Conservation (phyloP, 2,329 filamentous ascomycete species). For the Xylaria sp. region DNA sequence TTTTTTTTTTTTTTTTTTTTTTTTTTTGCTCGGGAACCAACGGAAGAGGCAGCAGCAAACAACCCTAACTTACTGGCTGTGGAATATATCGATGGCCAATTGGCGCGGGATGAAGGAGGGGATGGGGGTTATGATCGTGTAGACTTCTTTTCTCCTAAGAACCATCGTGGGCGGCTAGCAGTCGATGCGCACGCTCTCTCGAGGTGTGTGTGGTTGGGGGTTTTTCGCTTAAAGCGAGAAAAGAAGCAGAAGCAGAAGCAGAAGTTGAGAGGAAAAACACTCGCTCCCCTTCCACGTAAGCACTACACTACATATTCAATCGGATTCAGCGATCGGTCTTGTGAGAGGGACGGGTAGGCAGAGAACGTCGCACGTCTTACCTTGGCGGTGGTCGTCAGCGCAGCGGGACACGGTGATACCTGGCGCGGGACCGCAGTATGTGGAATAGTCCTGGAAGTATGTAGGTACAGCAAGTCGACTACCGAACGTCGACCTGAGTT, state of each 20-base stretch:
- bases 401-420: constrained; percentile 9
- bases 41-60: too few species aligned
- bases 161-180: constrained; percentile 40
- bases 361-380: constrained; percentile 3
- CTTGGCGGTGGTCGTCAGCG: constrained; percentile 20
- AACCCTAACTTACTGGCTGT: constrained; percentile 59
- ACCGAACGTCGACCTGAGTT: too few species aligned
- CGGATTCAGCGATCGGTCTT: constrained; percentile 12
- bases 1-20: too few species aligned
- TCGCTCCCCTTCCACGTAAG: constrained; percentile 23
- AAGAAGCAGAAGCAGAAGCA: constrained; percentile 7
- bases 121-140: constrained; percentile 71
- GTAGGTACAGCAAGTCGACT: too few species aligned
- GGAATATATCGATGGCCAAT: constrained; percentile 72
- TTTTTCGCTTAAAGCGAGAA: constrained; percentile 6
- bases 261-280: constrained; percentile 9
- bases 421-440: too few species aligned
- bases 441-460: too few species aligned
- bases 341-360: constrained; percentile 18
- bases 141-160: constrained; percentile 65
- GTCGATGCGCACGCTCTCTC: constrained; percentile 1
- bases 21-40: too few species aligned
- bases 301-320: constrained; percentile 12
- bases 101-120: constrained; percentile 71
- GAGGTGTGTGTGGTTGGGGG: background rate